Conservation (phyloP, 202 grass and related monocot genomes). For the Musa balbisiana region DNA sequence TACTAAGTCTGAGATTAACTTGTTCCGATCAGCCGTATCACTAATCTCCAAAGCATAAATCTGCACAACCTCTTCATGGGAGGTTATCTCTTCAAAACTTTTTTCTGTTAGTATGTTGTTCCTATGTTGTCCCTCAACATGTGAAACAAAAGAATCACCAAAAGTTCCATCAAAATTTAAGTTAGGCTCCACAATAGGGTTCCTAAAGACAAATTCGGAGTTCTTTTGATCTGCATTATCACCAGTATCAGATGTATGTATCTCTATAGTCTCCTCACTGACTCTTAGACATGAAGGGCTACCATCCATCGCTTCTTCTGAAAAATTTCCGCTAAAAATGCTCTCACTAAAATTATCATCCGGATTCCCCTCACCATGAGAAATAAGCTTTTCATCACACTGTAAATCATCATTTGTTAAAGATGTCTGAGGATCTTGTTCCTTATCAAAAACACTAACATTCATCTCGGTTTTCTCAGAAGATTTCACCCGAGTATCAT, state of each 20-base stretch:
- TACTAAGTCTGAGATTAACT: conserved; percentile 27
- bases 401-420: conserved; percentile 14
- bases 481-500: conserved; percentile 27
- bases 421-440: conserved; percentile 9
- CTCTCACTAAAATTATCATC: conserved; percentile 18
- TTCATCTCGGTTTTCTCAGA: conserved; percentile 30
- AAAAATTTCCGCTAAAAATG: conserved; percentile 24
- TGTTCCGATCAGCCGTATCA: conserved; percentile 21
- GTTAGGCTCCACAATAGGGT: conserved; percentile 8
- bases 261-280: conserved; percentile 37
- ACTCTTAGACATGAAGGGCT: conserved; percentile 25
- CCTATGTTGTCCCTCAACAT: conserved; percentile 9
- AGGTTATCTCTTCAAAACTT: conserved; percentile 25
- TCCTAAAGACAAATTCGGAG: conserved; percentile 28
- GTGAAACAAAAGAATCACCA: conserved; percentile 5
- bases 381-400: conserved; percentile 23
- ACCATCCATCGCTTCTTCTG: conserved; percentile 14
- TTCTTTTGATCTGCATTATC: conserved; percentile 24
- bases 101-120: conserved; percentile 24
- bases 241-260: conserved; percentile 24
- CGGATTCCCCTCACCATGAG: conserved; percentile 7
- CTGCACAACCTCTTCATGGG: conserved; percentile 34
- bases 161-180: neutral
- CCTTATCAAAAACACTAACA: conserved; percentile 11
- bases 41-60: conserved; percentile 28